A percentile compares a stretch with the other conserved stretches of the same genome.
Conservation (phyloP, 2,329 filamentous ascomycete genomes). For the Exutisphaerella laricina region DNA sequence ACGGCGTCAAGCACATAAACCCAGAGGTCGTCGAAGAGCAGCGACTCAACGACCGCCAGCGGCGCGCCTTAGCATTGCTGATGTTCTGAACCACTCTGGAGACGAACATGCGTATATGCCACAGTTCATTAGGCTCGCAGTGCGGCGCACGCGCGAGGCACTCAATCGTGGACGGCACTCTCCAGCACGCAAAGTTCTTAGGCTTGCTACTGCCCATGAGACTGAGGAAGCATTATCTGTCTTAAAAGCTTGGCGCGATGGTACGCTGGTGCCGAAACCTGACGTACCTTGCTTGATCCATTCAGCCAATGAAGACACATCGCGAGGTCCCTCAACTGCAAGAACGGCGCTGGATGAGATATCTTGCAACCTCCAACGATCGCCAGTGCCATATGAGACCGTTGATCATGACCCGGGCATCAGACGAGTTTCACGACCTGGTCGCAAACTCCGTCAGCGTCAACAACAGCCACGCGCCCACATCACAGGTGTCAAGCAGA, state of each 20-base stretch:
- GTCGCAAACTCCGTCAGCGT: too few species aligned
- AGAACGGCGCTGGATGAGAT: neutral
- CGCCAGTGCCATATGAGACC: too few species aligned
- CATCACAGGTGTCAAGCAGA: too few species aligned
- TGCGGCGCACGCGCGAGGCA: slow-evolving; percentile 46
- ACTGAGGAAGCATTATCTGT: slow-evolving; percentile 50
- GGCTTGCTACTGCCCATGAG: slow-evolving; percentile 48
- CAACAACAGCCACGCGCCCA: too few species aligned
- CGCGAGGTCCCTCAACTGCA: neutral
- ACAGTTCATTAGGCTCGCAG: slow-evolving; percentile 52
- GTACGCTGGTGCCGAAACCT: slow-evolving; percentile 27
- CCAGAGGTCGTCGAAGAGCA: neutral
- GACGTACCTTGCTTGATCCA: neutral
- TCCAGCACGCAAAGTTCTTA: slow-evolving; percentile 48
- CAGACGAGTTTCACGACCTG: too few species aligned
- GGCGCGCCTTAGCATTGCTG: slow-evolving; percentile 47
- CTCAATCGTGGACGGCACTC: slow-evolving; percentile 48
- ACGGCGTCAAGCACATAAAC: neutral
- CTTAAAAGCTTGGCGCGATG: slow-evolving; percentile 48
- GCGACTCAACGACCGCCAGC: slow-evolving; percentile 10
- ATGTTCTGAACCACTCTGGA: slow-evolving; percentile 37
- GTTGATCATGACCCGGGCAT: too few species aligned
- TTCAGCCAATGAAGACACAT: neutral
- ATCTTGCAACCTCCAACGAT: neutral
- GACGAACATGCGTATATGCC: slow-evolving; percentile 31